These are phyloP conservation scores for Aspergillus terreus DNA, from an alignment of 2,329 filamentous ascomycete genomes.

Conservation along the genomic window DNA sequence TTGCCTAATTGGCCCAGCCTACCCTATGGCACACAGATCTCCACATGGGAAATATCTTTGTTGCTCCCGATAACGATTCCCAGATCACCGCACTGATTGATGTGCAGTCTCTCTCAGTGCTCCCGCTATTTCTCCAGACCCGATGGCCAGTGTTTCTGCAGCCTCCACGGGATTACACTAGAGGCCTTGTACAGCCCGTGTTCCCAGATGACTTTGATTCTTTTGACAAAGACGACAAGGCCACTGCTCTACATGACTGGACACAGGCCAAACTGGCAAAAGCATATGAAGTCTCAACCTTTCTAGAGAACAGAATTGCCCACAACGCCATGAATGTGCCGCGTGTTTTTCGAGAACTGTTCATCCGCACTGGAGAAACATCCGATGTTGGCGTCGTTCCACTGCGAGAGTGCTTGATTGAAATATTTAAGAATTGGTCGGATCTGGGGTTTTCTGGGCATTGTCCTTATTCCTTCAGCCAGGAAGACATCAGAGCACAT, in stretches of 20 bases:
- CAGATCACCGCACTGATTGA: no score
- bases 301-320: constrained; percentile 19
- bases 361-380: constrained; percentile 28
- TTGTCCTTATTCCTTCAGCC: constrained; percentile 26
- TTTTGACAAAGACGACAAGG: constrained; percentile 21
- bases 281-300: constrained; percentile 26
- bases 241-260: constrained; percentile 14
- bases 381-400: constrained; percentile 26
- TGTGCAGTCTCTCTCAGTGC: no score
- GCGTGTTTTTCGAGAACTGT: constrained; percentile 29
- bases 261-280: constrained; percentile 22
- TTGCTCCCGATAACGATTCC: neutral
- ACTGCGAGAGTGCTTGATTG: constrained; percentile 32
- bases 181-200: constrained; percentile 15
- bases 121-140: no score
- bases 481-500: constrained; percentile 25
- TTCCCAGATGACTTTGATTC: constrained; percentile 29
- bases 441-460: constrained; percentile 19
- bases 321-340: constrained; percentile 23
- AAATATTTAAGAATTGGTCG: constrained; percentile 26
- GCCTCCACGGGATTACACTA: neutral
- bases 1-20: constrained; percentile 12
- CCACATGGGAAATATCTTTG: constrained; percentile 34
- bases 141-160: no score
- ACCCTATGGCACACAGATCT: constrained; percentile 23